Evolutionary conservation across 148 eudicot species (phyloP), one percentile per base, ranked within the genome.

Genomic region (Vaccinium myrtillus): DNA sequence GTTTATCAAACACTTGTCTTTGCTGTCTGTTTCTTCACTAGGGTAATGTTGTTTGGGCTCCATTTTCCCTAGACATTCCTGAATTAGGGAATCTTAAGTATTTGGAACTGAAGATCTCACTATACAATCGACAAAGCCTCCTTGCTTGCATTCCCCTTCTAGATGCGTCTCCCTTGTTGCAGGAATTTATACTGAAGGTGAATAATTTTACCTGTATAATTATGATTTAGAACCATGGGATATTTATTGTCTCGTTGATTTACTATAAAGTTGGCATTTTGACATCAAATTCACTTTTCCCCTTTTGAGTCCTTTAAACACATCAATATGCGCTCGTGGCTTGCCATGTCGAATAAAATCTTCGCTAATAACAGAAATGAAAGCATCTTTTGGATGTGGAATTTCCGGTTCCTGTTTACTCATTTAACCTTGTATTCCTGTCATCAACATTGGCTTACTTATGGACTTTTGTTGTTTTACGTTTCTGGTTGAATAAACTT

Each of bases 121-220:
- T 9, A 11, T 25, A 25, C 36, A 67, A 23, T 67, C 73, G 12
- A 67, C 73, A 67, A 67, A 67, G 73, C 73, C 73, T 67, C 73
- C 36, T 67, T 67, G 27, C 73, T 67, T 67, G 73, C 73, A 67
- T 67, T 67, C 32, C 32, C 73, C 70, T 63, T n/a, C 27, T 63
- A 8, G 70, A 63, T n/a, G 70, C 30, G 4, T 21, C 70, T 63
- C 70, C 70, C 13, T 21, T n/a, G 70, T 63, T 63, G 70, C 70
- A 63, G 21, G 27, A 8, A 63, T 63, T 63, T 63, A 63, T 3
- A 63, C 70, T 63, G 16, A 63, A 63, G 70, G 70, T n/a, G 70
- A 63, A 63, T n/a, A 5, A 10, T 58, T 58, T 58, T 58, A 3
- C 21, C n/a, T 63, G 21, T 63, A 10, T 1, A n/a, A 63, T n/a